These are phyloP conservation scores for Penicillium coffeae DNA, from an alignment of 495 filamentous ascomycete genomes.

Conservation along the genomic window DNA sequence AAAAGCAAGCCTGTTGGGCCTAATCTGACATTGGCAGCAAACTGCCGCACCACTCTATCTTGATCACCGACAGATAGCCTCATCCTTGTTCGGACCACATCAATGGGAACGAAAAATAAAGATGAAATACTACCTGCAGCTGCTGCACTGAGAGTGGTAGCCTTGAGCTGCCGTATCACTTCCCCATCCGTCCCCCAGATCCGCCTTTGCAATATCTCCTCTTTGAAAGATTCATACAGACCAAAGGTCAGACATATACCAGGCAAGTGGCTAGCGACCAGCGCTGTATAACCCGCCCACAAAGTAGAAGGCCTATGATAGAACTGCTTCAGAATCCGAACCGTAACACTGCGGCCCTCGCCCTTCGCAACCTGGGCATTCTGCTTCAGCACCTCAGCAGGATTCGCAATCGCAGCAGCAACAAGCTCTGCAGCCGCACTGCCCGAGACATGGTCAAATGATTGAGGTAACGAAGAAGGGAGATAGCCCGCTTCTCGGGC, in stretches of 20 bases:
- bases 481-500: constrained; percentile 7
- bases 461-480: neutral
- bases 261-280: constrained; percentile 10
- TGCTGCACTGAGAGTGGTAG: constrained; percentile 2
- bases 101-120: constrained; percentile 10
- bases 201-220: constrained; percentile 1
- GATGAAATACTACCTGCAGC: constrained; percentile 6
- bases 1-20: neutral
- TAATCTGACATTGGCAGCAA: neutral
- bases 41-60: neutral
- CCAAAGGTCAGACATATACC: constrained; percentile 9
- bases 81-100: constrained; percentile 12
- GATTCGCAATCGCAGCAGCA: constrained; percentile 5
- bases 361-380: constrained; percentile 10
- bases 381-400: constrained; percentile 12
- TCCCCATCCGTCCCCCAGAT: neutral
- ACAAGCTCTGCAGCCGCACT: constrained; percentile 7
- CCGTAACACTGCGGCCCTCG: neutral
- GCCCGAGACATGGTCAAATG: constrained; percentile 2
- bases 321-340: constrained; percentile 3
- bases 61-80: constrained; percentile 6
- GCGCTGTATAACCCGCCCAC: constrained; percentile 6
- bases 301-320: neutral
- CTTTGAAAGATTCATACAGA: constrained; percentile 11
- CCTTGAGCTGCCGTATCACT: neutral